Evolutionary conservation across 257 asterid genomes (phyloP).

Genomic region (Gardenia jasminoides): DNA sequence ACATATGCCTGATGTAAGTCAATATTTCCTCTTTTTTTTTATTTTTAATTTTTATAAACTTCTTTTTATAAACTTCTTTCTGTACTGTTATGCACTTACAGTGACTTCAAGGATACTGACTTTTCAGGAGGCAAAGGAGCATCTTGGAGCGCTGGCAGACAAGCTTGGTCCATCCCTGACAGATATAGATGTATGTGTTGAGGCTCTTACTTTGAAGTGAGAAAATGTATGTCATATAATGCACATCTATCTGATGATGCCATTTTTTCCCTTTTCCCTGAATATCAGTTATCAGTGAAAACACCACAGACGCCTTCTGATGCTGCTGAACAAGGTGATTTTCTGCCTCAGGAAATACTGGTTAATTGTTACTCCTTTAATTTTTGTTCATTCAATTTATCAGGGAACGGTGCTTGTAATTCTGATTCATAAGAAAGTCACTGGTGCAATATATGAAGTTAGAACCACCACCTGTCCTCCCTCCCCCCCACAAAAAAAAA

Average conservation of each 20-base stretch:
- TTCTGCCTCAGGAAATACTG: slow-evolving; percentile 34
- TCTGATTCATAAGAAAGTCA: neutral
- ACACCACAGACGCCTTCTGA: slow-evolving; percentile 59
- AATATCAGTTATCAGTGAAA: slow-evolving; percentile 71
- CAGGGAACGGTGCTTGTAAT: neutral
- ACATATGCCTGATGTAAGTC: neutral
- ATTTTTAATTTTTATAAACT: neutral
- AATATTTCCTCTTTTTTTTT: neutral
- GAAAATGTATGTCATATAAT: neutral
- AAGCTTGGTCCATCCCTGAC: slow-evolving; percentile 91
- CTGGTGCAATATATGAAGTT: neutral
- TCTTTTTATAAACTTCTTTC: too few species aligned
- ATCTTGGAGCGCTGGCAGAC: slow-evolving; percentile 93
- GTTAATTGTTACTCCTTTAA: slow-evolving; percentile 28
- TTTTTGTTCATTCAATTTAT: slow-evolving; percentile 12
- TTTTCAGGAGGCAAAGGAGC: slow-evolving; percentile 97
- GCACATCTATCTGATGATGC: slow-evolving; percentile 7
- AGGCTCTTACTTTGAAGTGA: neutral
- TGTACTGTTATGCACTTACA: neutral
- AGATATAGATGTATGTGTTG: slow-evolving; percentile 75
- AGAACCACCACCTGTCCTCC: neutral
- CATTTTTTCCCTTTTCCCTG: slow-evolving; percentile 23
- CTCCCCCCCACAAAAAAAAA: too few species aligned
- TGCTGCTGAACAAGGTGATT: slow-evolving; percentile 85
- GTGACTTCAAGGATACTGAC: slow-evolving; percentile 9